phyloP scores from a whole-genome alignment of 2,329 filamentous ascomycete species.

The Ascochyta lentis region DNA sequence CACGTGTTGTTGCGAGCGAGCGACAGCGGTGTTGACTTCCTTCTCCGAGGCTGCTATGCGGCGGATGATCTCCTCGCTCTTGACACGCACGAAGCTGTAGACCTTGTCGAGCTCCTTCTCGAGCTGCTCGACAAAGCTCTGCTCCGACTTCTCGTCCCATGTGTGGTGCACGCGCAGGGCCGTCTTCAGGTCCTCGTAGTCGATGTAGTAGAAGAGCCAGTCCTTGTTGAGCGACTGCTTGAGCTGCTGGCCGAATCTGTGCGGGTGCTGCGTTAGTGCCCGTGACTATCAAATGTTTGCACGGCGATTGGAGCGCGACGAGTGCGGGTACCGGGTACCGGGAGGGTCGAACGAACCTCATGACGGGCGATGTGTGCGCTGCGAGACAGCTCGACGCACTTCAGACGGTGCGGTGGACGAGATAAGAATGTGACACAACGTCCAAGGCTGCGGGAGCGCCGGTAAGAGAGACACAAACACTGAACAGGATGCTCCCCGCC shows the following conservation, averaged over 20 bases:
- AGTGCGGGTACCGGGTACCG: constrained; percentile 4
- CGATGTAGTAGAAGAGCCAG: constrained; percentile 98
- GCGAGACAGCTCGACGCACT: constrained; percentile 9
- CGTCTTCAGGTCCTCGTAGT: constrained; percentile 91
- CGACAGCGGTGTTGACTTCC: constrained; percentile 88
- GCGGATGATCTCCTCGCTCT: constrained; percentile 92
- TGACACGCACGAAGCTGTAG: constrained; percentile 95
- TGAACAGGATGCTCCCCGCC: constrained; percentile 10
- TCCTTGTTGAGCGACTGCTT: constrained; percentile 95
- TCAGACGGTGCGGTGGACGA: constrained; percentile 10
- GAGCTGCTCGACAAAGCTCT: constrained; percentile 82
- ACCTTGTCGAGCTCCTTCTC: constrained; percentile 97
- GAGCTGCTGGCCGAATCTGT: constrained; percentile 92
- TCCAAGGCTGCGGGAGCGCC: constrained; percentile 8
- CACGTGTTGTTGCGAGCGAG: constrained; percentile 52
- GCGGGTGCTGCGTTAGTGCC: constrained; percentile 32
- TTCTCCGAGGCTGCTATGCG: constrained; percentile 86
- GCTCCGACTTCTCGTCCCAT: constrained; percentile 94
- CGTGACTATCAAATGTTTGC: constrained; percentile 28
- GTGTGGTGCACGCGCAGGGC: constrained; percentile 78
- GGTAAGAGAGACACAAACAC: constrained; percentile 11
- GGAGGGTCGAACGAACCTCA: constrained; percentile 32
- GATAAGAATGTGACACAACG: constrained; percentile 17
- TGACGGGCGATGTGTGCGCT: constrained; percentile 25
- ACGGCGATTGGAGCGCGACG: constrained; percentile 23